Evolutionary conservation across 345 rosid species (phyloP).

Genomic region (Populus euphratica): DNA sequence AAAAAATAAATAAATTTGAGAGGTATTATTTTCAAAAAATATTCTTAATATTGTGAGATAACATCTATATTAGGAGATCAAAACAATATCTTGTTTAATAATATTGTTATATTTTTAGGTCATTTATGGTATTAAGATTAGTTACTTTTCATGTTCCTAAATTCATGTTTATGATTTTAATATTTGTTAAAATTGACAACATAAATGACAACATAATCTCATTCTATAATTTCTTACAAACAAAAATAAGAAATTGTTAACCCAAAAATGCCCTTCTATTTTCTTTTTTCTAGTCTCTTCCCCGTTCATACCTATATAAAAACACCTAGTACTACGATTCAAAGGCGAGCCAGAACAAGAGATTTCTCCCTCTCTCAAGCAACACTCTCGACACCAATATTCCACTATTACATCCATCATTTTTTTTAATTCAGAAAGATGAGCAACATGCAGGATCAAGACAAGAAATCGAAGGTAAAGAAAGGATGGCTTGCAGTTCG

Average conservation of each 20-base stretch:
- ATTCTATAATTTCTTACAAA: neutral
- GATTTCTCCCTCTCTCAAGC: neutral
- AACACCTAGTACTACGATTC: neutral
- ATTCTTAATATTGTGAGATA: too few relatives aligned
- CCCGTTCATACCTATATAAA: neutral
- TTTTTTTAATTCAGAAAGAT: neutral
- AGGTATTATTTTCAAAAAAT: too few relatives aligned
- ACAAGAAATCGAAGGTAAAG: slow-evolving; percentile 42
- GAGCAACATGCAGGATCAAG: neutral
- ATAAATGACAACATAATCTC: neutral
- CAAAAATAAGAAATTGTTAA: neutral
- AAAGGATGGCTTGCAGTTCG: slow-evolving; percentile 48
- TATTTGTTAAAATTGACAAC: too few relatives aligned
- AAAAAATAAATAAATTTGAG: too few relatives aligned
- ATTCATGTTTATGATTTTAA: too few relatives aligned
- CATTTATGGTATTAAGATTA: too few relatives aligned
- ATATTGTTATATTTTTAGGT: neutral
- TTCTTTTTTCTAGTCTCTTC: neutral
- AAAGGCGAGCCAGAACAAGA: neutral
- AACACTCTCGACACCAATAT: neutral
- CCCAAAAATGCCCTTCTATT: neutral
- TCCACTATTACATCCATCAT: neutral
- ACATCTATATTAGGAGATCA: too few relatives aligned
- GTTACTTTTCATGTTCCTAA: neutral
- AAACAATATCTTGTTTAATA: too few relatives aligned